These are phyloP conservation scores for Hyphochytrium catenoides DNA, from an alignment of 352 stramenopile genomes.

Conservation along the genomic window DNA sequence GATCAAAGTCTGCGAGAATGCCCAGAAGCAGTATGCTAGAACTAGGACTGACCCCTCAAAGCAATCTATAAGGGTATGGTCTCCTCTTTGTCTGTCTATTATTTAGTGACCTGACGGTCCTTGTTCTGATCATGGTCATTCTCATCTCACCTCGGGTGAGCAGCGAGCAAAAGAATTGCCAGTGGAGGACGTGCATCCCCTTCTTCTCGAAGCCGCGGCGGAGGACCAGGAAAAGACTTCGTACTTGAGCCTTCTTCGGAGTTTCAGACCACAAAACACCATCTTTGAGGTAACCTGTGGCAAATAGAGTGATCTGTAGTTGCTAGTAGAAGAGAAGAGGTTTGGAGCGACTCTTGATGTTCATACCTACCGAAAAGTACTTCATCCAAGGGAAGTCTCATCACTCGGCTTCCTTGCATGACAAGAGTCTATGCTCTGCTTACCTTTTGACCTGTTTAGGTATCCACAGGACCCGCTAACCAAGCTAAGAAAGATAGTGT, in stretches of 20 bases:
- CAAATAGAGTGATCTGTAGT: conserved; percentile 10
- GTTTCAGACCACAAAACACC: conserved; percentile 79
- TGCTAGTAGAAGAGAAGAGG: conserved; percentile 7
- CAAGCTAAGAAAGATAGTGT: conserved; percentile 44
- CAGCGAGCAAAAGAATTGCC: conserved; percentile 75
- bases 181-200: conserved; percentile 69
- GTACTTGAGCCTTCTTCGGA: conserved; percentile 71
- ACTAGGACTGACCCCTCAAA: conserved; percentile 84
- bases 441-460: no score
- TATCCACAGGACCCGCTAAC: no score
- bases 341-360: not conserved
- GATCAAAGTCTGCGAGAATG: conserved; percentile 78
- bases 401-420: not conserved
- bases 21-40: conserved; percentile 92
- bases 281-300: conserved; percentile 83
- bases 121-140: no score
- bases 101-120: no score
- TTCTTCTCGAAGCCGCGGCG: conserved; percentile 42
- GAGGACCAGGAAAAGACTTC: conserved; percentile 66
- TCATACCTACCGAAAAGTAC: not conserved
- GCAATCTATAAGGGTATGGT: conserved; percentile 78
- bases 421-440: no score
- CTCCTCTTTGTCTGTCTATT: no score
- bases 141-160: no score
- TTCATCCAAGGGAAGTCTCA: conserved; percentile 3